These are phyloP conservation scores for Trichosporon sp. DNA, from an alignment of 1,284 basidiomycete genomes.

Conservation along the genomic window DNA sequence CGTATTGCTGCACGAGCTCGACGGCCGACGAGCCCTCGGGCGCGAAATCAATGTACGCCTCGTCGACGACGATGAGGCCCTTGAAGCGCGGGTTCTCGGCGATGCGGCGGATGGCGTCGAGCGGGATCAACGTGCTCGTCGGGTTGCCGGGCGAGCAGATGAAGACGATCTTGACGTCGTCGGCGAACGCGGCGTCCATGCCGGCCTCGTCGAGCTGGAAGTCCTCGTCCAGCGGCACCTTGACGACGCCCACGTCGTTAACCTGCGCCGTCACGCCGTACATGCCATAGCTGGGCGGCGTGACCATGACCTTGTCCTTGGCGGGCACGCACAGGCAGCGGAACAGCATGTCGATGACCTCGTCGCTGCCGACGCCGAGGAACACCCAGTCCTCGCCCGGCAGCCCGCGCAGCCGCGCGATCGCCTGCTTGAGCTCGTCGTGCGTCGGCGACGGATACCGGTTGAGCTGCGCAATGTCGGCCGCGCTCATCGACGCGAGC, in stretches of 20 bases:
- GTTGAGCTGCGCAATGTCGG: slow-evolving; percentile 46
- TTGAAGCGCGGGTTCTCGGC: slow-evolving; percentile 77
- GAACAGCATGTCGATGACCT: slow-evolving; percentile 92
- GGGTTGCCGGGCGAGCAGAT: slow-evolving; percentile 98
- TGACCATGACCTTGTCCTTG: slow-evolving; percentile 73
- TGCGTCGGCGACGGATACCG: slow-evolving; percentile 51
- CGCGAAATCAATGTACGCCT: slow-evolving; percentile 96
- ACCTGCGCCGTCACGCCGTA: slow-evolving; percentile 91
- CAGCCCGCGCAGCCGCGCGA: slow-evolving; percentile 67
- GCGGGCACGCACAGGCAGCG: slow-evolving; percentile 80
- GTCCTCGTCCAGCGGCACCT: slow-evolving; percentile 71
- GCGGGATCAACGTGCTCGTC: slow-evolving; percentile 80
- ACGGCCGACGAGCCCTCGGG: slow-evolving; percentile 61
- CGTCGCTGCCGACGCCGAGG: slow-evolving; percentile 94
- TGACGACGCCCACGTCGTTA: slow-evolving; percentile 83
- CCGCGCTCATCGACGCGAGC: slow-evolving; percentile 36
- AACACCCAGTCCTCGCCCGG: slow-evolving; percentile 71
- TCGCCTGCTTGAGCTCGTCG: slow-evolving; percentile 68
- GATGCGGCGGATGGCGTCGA: slow-evolving; percentile 65
- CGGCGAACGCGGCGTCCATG: slow-evolving; percentile 66
- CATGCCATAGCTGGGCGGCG: slow-evolving; percentile 98
- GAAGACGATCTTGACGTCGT: slow-evolving; percentile 85
- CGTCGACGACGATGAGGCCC: slow-evolving; percentile 90
- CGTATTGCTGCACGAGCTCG: slow-evolving; percentile 68
- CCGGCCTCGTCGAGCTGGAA: slow-evolving; percentile 74